phyloP scores from a whole-genome alignment of 768 basidiomycete genomes.

The Calvatia gigantea region DNA sequence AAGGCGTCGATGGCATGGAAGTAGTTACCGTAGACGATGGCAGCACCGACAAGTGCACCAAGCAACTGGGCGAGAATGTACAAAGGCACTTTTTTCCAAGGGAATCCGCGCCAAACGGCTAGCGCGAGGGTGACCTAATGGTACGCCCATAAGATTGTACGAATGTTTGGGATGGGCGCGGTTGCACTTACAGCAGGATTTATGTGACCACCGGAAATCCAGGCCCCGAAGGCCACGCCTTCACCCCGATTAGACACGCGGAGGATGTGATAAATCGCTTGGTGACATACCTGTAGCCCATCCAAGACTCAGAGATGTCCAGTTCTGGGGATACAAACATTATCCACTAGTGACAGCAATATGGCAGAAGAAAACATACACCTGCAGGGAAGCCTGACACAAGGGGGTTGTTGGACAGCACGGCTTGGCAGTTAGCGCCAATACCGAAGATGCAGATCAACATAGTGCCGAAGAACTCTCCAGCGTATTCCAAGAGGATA shows the following conservation, averaged over 20 bases:
- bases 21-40: slow-evolving; percentile 63
- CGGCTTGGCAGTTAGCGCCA: slow-evolving; percentile 49
- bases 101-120: slow-evolving; percentile 61
- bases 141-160: neutral
- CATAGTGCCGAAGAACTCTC: slow-evolving; percentile 54
- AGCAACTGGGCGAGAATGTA: slow-evolving; percentile 65
- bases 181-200: slow-evolving; percentile 50
- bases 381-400: slow-evolving; percentile 45
- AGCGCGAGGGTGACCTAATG: slow-evolving; percentile 59
- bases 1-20: slow-evolving; percentile 64
- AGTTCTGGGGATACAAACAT: slow-evolving; percentile 8
- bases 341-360: neutral
- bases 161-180: neutral
- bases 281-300: slow-evolving; percentile 34
- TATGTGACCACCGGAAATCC: slow-evolving; percentile 68
- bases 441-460: slow-evolving; percentile 51
- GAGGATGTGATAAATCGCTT: neutral
- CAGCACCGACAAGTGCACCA: slow-evolving; percentile 60
- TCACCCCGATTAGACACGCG: neutral
- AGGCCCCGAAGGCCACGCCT: slow-evolving; percentile 54
- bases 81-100: slow-evolving; percentile 67
- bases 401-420: slow-evolving; percentile 34
- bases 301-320: slow-evolving; percentile 37
- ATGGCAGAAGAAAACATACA: slow-evolving; percentile 31
- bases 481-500: slow-evolving; percentile 21